phyloP scores from a whole-genome alignment of 345 rosid species.

The Sisymbrium altissimum region DNA sequence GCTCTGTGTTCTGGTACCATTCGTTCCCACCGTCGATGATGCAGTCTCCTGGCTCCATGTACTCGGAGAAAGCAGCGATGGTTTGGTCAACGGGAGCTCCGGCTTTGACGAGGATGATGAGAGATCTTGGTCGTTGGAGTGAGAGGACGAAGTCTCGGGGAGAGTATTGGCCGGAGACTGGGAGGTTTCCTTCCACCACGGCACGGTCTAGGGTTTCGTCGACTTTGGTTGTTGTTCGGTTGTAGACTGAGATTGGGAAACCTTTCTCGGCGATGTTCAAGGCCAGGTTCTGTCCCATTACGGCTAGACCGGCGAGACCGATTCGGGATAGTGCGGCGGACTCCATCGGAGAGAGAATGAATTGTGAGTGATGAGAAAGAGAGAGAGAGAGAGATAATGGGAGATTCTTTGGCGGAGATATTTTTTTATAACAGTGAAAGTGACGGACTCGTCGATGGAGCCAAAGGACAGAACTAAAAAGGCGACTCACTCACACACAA shows the following conservation, averaged over 20 bases:
- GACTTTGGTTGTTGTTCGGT: conserved; percentile 82
- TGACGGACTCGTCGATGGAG: conserved; percentile 77
- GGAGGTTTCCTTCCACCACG: conserved; percentile 61
- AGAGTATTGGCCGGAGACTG: conserved; percentile 65
- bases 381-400: neutral
- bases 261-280: conserved; percentile 91
- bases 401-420: neutral
- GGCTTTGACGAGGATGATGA: conserved; percentile 92
- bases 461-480: conserved; percentile 39
- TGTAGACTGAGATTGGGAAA: conserved; percentile 92
- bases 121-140: conserved; percentile 78
- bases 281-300: conserved; percentile 97
- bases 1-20: conserved; percentile 92
- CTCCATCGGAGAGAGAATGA: conserved; percentile 44
- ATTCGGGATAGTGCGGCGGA: conserved; percentile 68
- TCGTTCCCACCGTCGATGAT: conserved; percentile 97
- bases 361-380: neutral
- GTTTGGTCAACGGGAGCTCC: conserved; percentile 95
- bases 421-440: conserved; percentile 11
- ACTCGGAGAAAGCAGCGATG: conserved; percentile 66
- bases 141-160: conserved; percentile 94
- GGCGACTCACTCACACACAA: neutral
- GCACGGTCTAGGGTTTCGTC: conserved; percentile 87
- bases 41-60: conserved; percentile 79
- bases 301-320: conserved; percentile 96